These are phyloP conservation scores for Plasmodium ovale DNA, from an alignment of 169 alveolate genomes.

Conservation along the genomic window DNA sequence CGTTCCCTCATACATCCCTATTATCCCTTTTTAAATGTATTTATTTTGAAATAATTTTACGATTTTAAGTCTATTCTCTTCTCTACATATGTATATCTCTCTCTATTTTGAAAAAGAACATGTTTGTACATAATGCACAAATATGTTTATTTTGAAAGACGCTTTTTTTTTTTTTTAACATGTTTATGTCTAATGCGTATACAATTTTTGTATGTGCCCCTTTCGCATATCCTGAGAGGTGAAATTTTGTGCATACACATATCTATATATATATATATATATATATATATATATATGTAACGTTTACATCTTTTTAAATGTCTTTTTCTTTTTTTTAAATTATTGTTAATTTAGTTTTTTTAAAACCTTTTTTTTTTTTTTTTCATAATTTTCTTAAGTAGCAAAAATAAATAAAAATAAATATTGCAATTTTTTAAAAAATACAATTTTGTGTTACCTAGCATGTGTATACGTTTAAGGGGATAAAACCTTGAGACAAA, in stretches of 20 bases:
- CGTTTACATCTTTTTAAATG: neutral
- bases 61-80: no score
- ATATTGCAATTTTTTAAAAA: neutral
- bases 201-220: no score
- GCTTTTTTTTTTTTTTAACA: no score
- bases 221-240: no score
- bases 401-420: conserved; percentile 2
- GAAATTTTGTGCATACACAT: no score
- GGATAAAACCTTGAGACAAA: neutral
- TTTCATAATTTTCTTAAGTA: neutral
- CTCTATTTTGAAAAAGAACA: no score
- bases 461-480: conserved; percentile 1
- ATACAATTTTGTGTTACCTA: neutral
- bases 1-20: neutral
- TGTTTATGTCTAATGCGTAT: no score
- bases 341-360: conserved; percentile 28
- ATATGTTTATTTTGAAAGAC: no score
- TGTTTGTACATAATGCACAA: no score
- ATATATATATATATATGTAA: neutral
- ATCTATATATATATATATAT: neutral
- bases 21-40: neutral
- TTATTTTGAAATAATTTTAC: neutral
- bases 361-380: neutral
- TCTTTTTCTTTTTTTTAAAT: conserved; percentile 5
- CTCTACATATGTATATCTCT: no score